Percentiles rank a stretch among this genome's conserved stretches.
These are phyloP conservation scores for Penstemon barbatus DNA, from an alignment of 257 asterid genomes.

Conservation along the genomic window DNA sequence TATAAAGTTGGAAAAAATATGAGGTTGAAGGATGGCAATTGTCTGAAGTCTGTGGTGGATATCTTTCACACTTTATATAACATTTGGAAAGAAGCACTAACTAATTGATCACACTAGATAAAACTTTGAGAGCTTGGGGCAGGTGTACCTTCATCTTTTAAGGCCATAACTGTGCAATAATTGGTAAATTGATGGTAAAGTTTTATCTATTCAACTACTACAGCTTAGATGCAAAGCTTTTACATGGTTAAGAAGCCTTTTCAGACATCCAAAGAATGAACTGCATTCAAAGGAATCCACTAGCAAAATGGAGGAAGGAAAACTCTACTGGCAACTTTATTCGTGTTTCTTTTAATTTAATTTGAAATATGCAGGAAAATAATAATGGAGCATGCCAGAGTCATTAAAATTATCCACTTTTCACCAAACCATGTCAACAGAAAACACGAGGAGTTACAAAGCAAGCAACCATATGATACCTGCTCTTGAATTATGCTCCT, in stretches of 20 bases:
- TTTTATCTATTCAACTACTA: neutral
- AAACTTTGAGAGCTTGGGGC: too few species aligned
- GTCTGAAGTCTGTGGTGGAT: neutral
- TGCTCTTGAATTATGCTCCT: slow-evolving; percentile 98
- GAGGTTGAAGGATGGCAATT: neutral
- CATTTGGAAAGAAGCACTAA: too few species aligned
- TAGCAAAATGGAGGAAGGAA: slow-evolving; percentile 1
- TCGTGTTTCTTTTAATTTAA: neutral
- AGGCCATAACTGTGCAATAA: too few species aligned
- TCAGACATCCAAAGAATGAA: neutral
- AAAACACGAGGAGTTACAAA: slow-evolving; percentile 3
- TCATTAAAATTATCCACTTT: neutral
- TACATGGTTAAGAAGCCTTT: neutral
- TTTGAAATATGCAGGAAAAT: neutral
- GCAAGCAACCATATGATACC: slow-evolving; percentile 40
- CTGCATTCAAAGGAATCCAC: neutral
- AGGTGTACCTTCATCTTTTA: too few species aligned
- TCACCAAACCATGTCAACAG: neutral
- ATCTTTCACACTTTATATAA: too few species aligned
- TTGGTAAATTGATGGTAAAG: too few species aligned
- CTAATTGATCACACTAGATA: too few species aligned
- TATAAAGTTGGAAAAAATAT: neutral
- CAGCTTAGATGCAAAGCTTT: neutral
- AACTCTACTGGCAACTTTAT: slow-evolving; percentile 1
- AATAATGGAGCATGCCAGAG: neutral